phyloP scores from a whole-genome alignment of 2,329 filamentous ascomycete genomes.

The Alternaria burnsii region DNA sequence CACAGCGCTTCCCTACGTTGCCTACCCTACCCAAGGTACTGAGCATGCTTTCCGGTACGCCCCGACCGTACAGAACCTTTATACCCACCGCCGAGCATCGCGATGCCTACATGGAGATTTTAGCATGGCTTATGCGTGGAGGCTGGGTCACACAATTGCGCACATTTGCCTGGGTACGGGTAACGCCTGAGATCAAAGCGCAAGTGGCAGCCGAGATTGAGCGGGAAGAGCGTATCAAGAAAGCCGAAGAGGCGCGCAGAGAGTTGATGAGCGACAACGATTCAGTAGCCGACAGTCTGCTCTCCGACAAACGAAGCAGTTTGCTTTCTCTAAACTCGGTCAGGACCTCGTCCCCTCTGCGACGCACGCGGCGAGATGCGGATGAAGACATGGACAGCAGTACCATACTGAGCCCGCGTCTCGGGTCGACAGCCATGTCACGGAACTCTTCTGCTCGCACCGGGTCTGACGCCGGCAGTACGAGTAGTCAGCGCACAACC shows the following conservation, averaged over 20 bases:
- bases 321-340: conserved; percentile 37
- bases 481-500: conserved; percentile 47
- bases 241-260: conserved; percentile 38
- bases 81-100: conserved; percentile 90
- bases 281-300: conserved; percentile 36
- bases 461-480: conserved; percentile 47
- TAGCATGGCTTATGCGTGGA: conserved; percentile 91
- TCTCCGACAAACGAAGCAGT: conserved; percentile 44
- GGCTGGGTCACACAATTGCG: conserved; percentile 95
- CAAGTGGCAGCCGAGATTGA: conserved; percentile 79
- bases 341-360: conserved; percentile 43
- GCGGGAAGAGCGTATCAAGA: conserved; percentile 42
- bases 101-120: conserved; percentile 84
- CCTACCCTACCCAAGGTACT: conserved; percentile 87
- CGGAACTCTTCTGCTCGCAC: conserved; percentile 41
- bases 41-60: conserved; percentile 79
- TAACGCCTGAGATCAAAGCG: conserved; percentile 82
- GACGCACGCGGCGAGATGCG: conserved; percentile 31
- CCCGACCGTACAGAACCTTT: conserved; percentile 82
- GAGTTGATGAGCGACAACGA: conserved; percentile 44
- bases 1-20: conserved; percentile 80
- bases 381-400: conserved; percentile 42
- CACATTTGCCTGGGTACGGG: conserved; percentile 88
- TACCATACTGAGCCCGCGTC: conserved; percentile 40
- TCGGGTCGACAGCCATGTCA: conserved; percentile 25